Base-by-base conservation (phyloP, 495 filamentous ascomycete genomes). In the Aspergillus conjunctus region DNA sequence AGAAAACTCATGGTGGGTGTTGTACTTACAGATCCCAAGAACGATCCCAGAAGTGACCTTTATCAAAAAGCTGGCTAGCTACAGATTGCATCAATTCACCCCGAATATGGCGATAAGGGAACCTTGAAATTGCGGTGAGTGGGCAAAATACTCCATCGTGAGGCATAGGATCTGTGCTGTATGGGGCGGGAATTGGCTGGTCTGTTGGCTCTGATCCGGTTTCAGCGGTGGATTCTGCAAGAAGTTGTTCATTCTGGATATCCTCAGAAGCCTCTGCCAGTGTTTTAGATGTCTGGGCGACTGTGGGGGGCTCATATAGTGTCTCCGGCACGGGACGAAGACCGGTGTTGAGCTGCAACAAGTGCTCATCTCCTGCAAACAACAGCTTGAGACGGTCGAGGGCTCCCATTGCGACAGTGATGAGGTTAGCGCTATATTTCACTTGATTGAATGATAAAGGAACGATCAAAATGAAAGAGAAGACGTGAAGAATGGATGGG, bases 11-110 rank as follows among this genome's bases (percentile, higher is more conserved):
- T 9, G 22, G 43, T 20, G 18, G n/a, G 37, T 20, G 30, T 17
- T 30, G 11, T 7, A 84, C 87, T 83, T 77, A 95, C 91, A 94
- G 62, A 59, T 91, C 87, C 91, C 91, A 96, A 39, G 72, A 59
- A 3, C 83, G 78, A 3, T 80, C 63, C 62, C 86, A 85, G 61
- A 89, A 80, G 31, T 85, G 82, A 10, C 78, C 73, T 0, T 64
- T 71, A 45, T 88, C 86, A 61, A 87, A 87, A 63, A 84, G 86
- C 3, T 52, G 63, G 20, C 74, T 72, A 57, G 87, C 76, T 57
- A 86, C 82, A 8, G 64, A 64, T 66, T 81, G 68, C 10, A 72
- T 68, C 48, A 81, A 73, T 0, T 73, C 53, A 21, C 75, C 76
- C 41, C 76, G 72, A 55, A 87, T 73, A 63, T 84, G 88, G 49